Evolutionary conservation across 257 asterid genomes (phyloP), one percentile per base, ranked within the genome.

Genomic region (Solanum peruvianum): DNA sequence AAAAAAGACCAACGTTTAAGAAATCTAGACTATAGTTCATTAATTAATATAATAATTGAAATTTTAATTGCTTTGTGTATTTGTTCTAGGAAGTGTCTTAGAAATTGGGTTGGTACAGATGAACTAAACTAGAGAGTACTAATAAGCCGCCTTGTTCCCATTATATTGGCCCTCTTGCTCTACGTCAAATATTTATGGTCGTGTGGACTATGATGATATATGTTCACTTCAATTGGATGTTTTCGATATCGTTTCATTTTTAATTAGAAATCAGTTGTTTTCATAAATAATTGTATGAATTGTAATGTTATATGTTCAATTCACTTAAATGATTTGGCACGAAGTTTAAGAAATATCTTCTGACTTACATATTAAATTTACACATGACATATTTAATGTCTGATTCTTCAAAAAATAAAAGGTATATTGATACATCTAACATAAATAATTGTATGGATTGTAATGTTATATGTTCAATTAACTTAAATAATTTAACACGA

Each of bases 71-170:
- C 25, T 86, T 52, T 42, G 86, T 47, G 41, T 47, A 13, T 37
- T 37, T 37, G 39, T 31, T 62, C 20, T 37, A 10, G 5, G 76
- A 80, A 80, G 27, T 80, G 41, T 47, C 29, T 11, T 27, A 73
- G 47, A 25, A 85, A 49, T 78, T 73, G 80, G 81, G 87, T 58
- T 88, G 89, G 88, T 76, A 69, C 83, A 73, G 70, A 87, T 58
- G 89, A 87, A 87, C 81, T 81, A 71, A 41, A 39, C 56, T 73
- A 4, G 18, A 64, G 18, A 7, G 4, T 71, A 52, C 23, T 52
- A 52, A 39, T 75, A 78, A 87, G 82, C 66, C 71, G 86, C 82
- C 86, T 42, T 84, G 58, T 84, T 64, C n/a, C 58, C 41, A 72
- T 35, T 71, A 71, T 44, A 52, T 52, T 52, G 60, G 9, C 23